A percentile compares a stretch with the other conserved stretches of the same genome.
phyloP scores from a whole-genome alignment of 2,329 filamentous ascomycete species.

The Phialocephala sp. region DNA sequence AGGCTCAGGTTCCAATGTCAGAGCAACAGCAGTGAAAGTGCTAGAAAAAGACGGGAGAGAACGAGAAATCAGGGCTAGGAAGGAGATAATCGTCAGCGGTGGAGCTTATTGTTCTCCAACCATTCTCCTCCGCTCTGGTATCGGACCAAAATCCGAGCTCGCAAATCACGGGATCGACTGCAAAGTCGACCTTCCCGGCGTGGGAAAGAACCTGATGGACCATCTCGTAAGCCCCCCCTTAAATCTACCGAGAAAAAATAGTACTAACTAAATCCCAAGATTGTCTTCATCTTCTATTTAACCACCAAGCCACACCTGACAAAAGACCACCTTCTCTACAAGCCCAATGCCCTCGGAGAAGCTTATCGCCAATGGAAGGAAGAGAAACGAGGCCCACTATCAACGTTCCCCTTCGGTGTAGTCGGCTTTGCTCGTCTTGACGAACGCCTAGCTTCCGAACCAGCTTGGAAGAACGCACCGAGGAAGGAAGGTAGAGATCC shows the following conservation, averaged over 20 bases:
- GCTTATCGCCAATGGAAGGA: conserved; percentile 62
- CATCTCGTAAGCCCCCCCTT: conserved; percentile 48
- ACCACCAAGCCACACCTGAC: conserved; percentile 57
- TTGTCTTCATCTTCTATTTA: conserved; percentile 66
- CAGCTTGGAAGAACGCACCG: conserved; percentile 58
- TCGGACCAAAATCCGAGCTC: conserved; percentile 50
- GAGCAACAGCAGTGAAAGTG: conserved; percentile 52
- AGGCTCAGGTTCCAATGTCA: conserved; percentile 43
- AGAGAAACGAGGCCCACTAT: conserved; percentile 61
- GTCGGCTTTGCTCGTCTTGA: conserved; percentile 68
- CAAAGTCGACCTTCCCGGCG: conserved; percentile 62
- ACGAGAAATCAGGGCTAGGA: conserved; percentile 47
- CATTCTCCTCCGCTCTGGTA: conserved; percentile 53
- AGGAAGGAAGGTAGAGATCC: conserved; percentile 60
- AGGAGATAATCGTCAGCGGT: conserved; percentile 55
- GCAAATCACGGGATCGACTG: conserved; percentile 54
- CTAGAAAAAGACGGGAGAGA: conserved; percentile 49
- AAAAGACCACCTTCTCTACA: conserved; percentile 62
- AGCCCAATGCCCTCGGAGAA: conserved; percentile 55
- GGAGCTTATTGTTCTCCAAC: conserved; percentile 55
- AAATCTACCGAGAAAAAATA: conserved; percentile 17
- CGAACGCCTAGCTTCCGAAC: conserved; percentile 59
- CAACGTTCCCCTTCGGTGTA: conserved; percentile 66
- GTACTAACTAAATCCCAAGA: conserved; percentile 43
- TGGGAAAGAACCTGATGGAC: conserved; percentile 66